phyloP scores from a whole-genome alignment of 1,139 yeast genomes.

The Debaryomyces robertsiae region DNA sequence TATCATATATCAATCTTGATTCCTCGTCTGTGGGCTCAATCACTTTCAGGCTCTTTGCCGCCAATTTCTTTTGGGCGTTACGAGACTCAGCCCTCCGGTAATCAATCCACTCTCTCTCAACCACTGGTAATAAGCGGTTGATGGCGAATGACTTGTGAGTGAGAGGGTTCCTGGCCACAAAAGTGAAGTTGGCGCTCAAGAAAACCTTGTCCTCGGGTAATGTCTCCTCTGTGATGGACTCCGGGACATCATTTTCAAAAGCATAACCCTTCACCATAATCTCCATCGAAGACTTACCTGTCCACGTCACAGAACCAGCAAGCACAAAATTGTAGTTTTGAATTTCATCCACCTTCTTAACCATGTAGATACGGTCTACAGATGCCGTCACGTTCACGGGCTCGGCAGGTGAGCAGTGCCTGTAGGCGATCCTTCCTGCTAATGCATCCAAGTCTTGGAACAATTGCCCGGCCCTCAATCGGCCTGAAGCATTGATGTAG shows the following conservation, averaged over 20 bases:
- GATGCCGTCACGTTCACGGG: slow-evolving; percentile 94
- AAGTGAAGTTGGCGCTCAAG: slow-evolving; percentile 87
- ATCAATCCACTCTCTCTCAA: slow-evolving; percentile 77
- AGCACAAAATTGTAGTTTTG: slow-evolving; percentile 73
- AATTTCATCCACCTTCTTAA: slow-evolving; percentile 81
- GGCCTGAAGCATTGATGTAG: slow-evolving; percentile 84
- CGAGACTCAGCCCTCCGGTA: slow-evolving; percentile 88
- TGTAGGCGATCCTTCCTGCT: slow-evolving; percentile 85
- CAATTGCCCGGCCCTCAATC: slow-evolving; percentile 86
- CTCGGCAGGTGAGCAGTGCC: slow-evolving; percentile 87
- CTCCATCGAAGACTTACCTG: slow-evolving; percentile 94
- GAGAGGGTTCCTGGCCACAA: slow-evolving; percentile 90
- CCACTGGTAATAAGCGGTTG: slow-evolving; percentile 73
- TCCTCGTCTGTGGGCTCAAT: slow-evolving; percentile 75
- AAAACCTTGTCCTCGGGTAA: slow-evolving; percentile 53
- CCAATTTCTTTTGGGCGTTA: slow-evolving; percentile 78
- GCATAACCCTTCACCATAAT: slow-evolving; percentile 88
- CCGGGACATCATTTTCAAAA: slow-evolving; percentile 53
- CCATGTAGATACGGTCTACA: slow-evolving; percentile 88
- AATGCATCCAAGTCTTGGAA: slow-evolving; percentile 90
- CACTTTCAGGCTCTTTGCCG: slow-evolving; percentile 63
- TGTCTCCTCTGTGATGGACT: slow-evolving; percentile 48
- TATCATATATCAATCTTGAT: slow-evolving; percentile 68
- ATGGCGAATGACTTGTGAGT: slow-evolving; percentile 87
- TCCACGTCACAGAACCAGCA: slow-evolving; percentile 91